Evolutionary conservation across 225 moss, liverwort and hornwort species (phyloP).

Genomic region (Sphagnum tenellum): DNA sequence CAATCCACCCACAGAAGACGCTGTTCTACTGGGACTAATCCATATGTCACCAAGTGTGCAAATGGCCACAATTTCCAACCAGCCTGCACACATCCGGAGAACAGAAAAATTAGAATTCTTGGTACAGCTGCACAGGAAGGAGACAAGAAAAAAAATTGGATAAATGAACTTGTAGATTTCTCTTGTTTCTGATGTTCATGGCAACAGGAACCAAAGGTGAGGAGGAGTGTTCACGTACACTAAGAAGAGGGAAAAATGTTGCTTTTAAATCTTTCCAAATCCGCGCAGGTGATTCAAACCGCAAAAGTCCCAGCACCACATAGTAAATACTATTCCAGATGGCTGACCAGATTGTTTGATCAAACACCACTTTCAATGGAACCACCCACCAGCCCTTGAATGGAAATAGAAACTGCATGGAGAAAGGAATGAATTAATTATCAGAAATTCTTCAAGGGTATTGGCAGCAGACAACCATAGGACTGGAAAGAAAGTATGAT

Average conservation of each 20-base stretch:
- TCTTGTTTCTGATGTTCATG: too few relatives aligned
- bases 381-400: slow-evolving; percentile 8
- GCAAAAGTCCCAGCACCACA: slow-evolving; percentile 1
- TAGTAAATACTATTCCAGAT: slow-evolving; percentile 7
- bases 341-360: slow-evolving; percentile 10
- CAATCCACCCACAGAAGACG: slow-evolving; percentile 48
- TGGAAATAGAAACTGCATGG: slow-evolving; percentile 1
- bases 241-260: slow-evolving; percentile 6
- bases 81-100: background rate
- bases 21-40: slow-evolving; percentile 39
- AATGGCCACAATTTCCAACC: slow-evolving; percentile 35
- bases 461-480: too few relatives aligned
- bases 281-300: slow-evolving; percentile 2
- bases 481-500: too few relatives aligned
- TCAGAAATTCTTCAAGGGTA: too few relatives aligned
- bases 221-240: background rate
- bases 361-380: slow-evolving; percentile 2
- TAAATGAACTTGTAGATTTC: too few relatives aligned
- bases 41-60: slow-evolving; percentile 39
- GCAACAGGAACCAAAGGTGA: too few relatives aligned
- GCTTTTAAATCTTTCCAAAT: slow-evolving; percentile 5
- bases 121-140: too few relatives aligned
- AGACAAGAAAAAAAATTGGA: too few relatives aligned
- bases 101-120: too few relatives aligned
- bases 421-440: background rate